Conservation (phyloP, 768 basidiomycete species). For the Tricholoma bakamatsutake region DNA sequence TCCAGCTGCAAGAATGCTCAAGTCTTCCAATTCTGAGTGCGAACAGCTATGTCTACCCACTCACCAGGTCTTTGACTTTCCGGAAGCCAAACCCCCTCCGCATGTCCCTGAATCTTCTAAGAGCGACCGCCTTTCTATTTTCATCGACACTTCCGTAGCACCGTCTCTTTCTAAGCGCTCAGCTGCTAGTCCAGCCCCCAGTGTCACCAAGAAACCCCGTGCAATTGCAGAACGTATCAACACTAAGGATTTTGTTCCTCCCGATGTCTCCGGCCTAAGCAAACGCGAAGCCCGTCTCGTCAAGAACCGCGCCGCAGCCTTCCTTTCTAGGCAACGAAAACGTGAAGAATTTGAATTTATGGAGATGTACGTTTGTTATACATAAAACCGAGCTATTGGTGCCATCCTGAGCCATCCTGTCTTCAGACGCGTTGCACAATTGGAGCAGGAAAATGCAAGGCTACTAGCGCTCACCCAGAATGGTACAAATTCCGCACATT, state of each 20-base stretch:
- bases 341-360: slow-evolving; percentile 89
- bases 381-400: slow-evolving; percentile 6
- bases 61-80: slow-evolving; percentile 67
- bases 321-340: slow-evolving; percentile 86
- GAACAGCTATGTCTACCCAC: slow-evolving; percentile 61
- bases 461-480: slow-evolving; percentile 56
- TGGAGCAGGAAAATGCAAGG: slow-evolving; percentile 79
- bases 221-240: slow-evolving; percentile 44
- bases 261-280: slow-evolving; percentile 81
- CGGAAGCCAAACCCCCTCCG: slow-evolving; percentile 22
- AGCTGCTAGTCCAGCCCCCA: slow-evolving; percentile 38
- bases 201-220: slow-evolving; percentile 35
- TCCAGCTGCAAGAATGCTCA: slow-evolving; percentile 42
- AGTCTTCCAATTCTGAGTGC: slow-evolving; percentile 35
- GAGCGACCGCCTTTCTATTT: slow-evolving; percentile 27
- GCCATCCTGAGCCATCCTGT: slow-evolving; percentile 6
- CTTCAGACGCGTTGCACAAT: slow-evolving; percentile 71
- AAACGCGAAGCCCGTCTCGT: slow-evolving; percentile 90
- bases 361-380: slow-evolving; percentile 66
- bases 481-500: slow-evolving; percentile 21
- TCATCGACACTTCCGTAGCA: slow-evolving; percentile 24
- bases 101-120: slow-evolving; percentile 27
- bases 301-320: slow-evolving; percentile 89
- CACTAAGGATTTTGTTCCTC: slow-evolving; percentile 82
- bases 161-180: slow-evolving; percentile 36